Base-by-base conservation (phyloP, 164 flowering plant genomes). In the Sedum album region DNA sequence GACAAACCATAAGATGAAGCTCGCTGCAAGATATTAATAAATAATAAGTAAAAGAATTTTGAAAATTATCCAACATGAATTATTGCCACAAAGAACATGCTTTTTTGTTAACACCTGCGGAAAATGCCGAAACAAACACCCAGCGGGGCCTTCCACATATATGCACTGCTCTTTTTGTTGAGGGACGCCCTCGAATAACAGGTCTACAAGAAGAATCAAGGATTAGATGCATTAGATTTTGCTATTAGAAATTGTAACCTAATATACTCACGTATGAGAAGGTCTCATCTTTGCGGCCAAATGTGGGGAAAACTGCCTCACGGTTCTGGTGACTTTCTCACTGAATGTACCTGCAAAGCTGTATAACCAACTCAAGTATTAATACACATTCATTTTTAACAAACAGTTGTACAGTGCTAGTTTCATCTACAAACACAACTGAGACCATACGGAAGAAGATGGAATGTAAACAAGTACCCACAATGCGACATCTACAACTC, bases 201-300 rank as follows among this genome's bases (percentile, higher is more conserved):
- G 99, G 97, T 71, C 99, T 95, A 82, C 72, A 70, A 70, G 30
- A 65, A 63, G 26, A 49, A 35, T 46, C 60, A 13, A 69, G 63
- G 66, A 36, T 72, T 9, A 65, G 68, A 18, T 25, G 20, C 28
- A 41, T 25, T n/a, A 21, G 70, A 69, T 21, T 21, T 23, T 23
- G 53, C 20, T 23, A 30, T 1, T 13, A 53, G 55, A 30, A 44
- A 30, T 11, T 33, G 7, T 8, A 6, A 28, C 31, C 10, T 51
- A 72, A 25, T 25, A 63, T 20, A 82, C 91, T 79, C 76, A 95
- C 97, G 87, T 88, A 23, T 82, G 85, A 53, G 97, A 86, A 68
- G 99, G 94, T 76, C 96, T 90, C 97, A 95, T 87, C 74, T 92
- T 92, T 69, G 97, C 97, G 60, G 97, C 99, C 69, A 95, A 76